A percentile compares a stretch with the other conserved stretches of the same genome.
These are phyloP conservation scores for Polyrhizophydium stewartii DNA, from an alignment of 371 early-diverging fungal genomes.

Conservation along the genomic window DNA sequence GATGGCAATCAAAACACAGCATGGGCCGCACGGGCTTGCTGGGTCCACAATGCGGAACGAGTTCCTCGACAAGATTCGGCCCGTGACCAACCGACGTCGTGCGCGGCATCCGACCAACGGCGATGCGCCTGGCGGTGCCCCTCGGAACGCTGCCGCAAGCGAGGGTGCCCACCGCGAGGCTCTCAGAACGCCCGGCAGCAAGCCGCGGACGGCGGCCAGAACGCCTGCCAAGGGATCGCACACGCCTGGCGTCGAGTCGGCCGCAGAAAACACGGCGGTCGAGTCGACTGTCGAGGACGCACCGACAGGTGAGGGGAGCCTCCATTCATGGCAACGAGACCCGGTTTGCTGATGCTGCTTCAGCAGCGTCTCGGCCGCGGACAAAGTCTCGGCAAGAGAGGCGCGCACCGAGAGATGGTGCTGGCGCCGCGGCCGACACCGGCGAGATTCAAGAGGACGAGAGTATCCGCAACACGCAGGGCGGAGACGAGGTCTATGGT, in stretches of 20 bases:
- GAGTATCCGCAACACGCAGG: not conserved
- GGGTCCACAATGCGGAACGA: conserved; percentile 12
- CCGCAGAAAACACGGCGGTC: not conserved
- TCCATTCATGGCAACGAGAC: not conserved
- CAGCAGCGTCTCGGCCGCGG: not conserved
- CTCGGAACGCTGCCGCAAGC: not conserved
- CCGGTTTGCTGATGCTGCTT: not conserved
- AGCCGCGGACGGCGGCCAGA: not conserved
- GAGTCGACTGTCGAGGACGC: not conserved
- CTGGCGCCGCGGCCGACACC: not conserved
- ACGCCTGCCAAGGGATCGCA: not conserved
- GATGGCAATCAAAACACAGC: conserved; percentile 11
- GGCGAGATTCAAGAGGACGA: conserved; percentile 4
- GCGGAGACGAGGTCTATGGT: conserved; percentile 1
- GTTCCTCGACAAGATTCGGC: conserved; percentile 13
- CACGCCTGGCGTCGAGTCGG: not conserved
- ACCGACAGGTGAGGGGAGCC: not conserved
- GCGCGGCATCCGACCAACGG: not conserved
- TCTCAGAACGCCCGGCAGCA: not conserved
- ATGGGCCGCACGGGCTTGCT: not conserved
- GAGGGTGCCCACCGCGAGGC: no score
- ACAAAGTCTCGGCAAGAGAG: not conserved
- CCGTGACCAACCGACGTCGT: conserved; percentile 5
- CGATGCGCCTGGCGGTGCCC: not conserved
- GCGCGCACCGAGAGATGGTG: not conserved